Base-by-base conservation (phyloP, 306 rosid species). In the Quercus gilva region DNA sequence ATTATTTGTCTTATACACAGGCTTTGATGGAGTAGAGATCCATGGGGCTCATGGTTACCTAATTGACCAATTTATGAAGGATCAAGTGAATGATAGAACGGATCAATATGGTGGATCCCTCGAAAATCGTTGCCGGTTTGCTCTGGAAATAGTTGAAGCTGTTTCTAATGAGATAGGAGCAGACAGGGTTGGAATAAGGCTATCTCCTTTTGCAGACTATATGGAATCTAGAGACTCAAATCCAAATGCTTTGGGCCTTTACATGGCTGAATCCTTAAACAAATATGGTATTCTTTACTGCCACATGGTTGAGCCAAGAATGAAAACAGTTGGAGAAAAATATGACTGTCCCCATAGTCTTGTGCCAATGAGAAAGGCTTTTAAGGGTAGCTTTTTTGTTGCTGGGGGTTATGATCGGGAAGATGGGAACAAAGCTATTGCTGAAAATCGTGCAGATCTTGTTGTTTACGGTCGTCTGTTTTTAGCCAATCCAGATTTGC, bases 21-120 rank as follows among this genome's bases (percentile, higher is more conserved):
- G 97, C 69, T 93, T 91, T 80, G 94, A 91, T 78, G 98, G 94
- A 63, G 90, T 91, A 76, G 97, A 93, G 82, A 82, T 93, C 59
- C 94, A 91, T 35, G 92, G 88, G 2, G 97, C 88, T 10, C 69
- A 90, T 75, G 97, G 94, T 51, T 89, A 82, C 82, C 60, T 93
- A 9, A 76, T 91, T 7, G 93, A 91, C 10, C 90, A 93, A 60
- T 93, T 93, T 72, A 21, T 89, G 76, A 91, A 91, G 77, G 97
- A 93, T 25, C 5, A 84, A 57, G 86, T 87, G 23, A 93, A 91
- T 49, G 89, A 91, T 49, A 71, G 90, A 70, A 89, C 67, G 20
- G 93, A 90, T 64, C 49, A 90, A 67, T 93, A 91, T 68, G 98
- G 97, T 45, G 92, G 94, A 69, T 82, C 90, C 21, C 79, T 91